Base-by-base conservation (phyloP, 139 green algal species). In the Tetradesmus lagerheimii region DNA sequence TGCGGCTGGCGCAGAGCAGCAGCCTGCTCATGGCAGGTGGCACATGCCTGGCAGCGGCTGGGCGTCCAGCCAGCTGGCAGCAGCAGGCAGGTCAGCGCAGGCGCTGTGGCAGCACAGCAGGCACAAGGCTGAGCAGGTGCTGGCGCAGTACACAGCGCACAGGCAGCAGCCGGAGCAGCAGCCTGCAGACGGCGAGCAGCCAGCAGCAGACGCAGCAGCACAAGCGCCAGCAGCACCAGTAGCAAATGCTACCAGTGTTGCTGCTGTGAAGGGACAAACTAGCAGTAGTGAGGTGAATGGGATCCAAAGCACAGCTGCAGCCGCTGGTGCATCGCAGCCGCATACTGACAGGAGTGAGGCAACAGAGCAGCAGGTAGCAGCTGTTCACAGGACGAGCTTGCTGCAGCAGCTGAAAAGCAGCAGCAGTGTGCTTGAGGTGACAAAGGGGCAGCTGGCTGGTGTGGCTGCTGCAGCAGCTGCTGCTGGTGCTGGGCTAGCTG, bases 41-140 rank as follows among this genome's bases (percentile, higher is more conserved):
- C 83, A 88, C 12, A 3, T 88, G 38, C 83, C 83, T 39, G 83
- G 83, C 83, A 80, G 83, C n/a, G 43, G 64, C 37, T 88, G 83
- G 83, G 34, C 64, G 45, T 64, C 64, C 16, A 8, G 8, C n/a
- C 83, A 88, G 43, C 45, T 57, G 64, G 38, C 83, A 39, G 83
- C 62, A 88, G 83, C 83, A 25, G 38, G 62, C 45, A n/a, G 27
- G 12, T 39, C 80, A 3, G 34, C 34, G 15, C 53, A 74, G 29
- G 45, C 45, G 4, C 12, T 74, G 3, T 86, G 80, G 80, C 27
- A 45, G n/a, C 53, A 43, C 80, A 86, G 45, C 80, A 86, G 45
- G n/a, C 45, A 74, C 12, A 43, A 14, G n/a, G 27, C 37, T 34
- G 29, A 75, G 80, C 80, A 78, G 31, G 67, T 29, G 67, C 67